Evolutionary conservation across 768 basidiomycete species (phyloP), one percentile per base, ranked within the genome.

Genomic region (Neoboletus subvelutipes): DNA sequence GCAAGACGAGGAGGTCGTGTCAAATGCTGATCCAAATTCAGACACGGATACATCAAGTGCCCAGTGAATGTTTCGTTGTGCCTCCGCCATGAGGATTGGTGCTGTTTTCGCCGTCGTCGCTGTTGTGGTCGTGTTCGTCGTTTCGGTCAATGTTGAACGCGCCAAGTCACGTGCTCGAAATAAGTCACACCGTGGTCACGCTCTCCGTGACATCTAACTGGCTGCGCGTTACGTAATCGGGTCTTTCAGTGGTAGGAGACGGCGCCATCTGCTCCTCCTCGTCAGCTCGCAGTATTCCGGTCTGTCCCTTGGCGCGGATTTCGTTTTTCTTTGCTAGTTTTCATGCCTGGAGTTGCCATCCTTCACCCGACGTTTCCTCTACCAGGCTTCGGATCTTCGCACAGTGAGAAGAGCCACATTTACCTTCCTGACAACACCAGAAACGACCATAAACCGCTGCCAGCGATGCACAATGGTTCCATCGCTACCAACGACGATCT

Each of bases 41-140:
- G 70, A 73, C 6, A 78, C 52, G 0, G 82, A 83, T n/a, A 75
- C 63, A 45, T 78, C 74, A 4, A 76, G 70, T 22, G 77, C 78
- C 82, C 83, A 86, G 55, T 82, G 81, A 0, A 83, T 81, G 24
- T 80, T 51, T 29, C 20, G 40, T 15, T 51, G 37, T 8, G 24
- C 36, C 34, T 51, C 50, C 28, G 13, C 12, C 39, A 51, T 50
- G 36, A 18, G 48, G 31, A 15, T n/a, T 2, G 29, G 22, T 50
- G 24, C 1, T 13, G 26, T 5, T 28, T 26, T 50, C 4, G 64
- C 48, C 60, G 71, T 69, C 54, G 54, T 39, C 5, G 45, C 39
- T 12, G 61, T 36, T n/a, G 52, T 55, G 13, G 51, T 65, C 34
- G 46, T 51, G 46, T 33, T 62, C 33, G 59, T 43, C 50, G 62